A percentile compares a stretch with the other conserved stretches of the same genome.
Evolutionary conservation across 331 rosid species (phyloP).

Genomic region (Prunus yedoensis): DNA sequence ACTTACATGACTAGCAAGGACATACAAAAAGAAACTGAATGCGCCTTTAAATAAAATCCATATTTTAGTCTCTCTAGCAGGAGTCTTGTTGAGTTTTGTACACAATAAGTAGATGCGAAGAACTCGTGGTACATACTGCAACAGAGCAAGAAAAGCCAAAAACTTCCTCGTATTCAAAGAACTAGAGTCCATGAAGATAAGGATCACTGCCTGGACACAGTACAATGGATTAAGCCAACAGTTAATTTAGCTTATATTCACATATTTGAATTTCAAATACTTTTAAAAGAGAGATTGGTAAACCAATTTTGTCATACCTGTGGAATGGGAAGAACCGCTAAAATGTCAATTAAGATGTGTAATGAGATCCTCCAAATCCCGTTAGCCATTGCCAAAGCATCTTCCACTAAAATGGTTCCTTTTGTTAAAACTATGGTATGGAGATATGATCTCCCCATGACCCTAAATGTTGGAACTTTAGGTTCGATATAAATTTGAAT

Average conservation of each 20-base stretch:
- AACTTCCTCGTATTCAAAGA: neutral
- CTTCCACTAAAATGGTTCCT: neutral
- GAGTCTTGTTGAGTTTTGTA: neutral
- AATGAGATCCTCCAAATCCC: neutral
- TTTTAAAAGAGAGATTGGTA: no score
- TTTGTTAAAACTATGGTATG: neutral
- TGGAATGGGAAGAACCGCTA: constrained; percentile 1
- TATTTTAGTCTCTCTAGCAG: neutral
- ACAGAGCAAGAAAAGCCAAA: neutral
- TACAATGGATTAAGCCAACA: neutral
- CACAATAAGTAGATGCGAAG: neutral
- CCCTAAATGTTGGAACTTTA: no score
- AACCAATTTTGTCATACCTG: neutral
- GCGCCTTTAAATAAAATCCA: neutral
- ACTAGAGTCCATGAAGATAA: neutral
- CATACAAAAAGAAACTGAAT: neutral
- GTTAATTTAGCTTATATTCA: no score
- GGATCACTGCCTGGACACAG: neutral
- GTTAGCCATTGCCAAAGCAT: neutral
- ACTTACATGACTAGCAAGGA: constrained; percentile 1
- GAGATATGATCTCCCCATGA: no score
- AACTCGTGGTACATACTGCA: neutral
- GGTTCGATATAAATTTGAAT: neutral
- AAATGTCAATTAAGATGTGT: neutral
- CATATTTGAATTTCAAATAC: no score